Base-by-base conservation (phyloP, 2,329 filamentous ascomycete genomes). In the Xylaria sp. region DNA sequence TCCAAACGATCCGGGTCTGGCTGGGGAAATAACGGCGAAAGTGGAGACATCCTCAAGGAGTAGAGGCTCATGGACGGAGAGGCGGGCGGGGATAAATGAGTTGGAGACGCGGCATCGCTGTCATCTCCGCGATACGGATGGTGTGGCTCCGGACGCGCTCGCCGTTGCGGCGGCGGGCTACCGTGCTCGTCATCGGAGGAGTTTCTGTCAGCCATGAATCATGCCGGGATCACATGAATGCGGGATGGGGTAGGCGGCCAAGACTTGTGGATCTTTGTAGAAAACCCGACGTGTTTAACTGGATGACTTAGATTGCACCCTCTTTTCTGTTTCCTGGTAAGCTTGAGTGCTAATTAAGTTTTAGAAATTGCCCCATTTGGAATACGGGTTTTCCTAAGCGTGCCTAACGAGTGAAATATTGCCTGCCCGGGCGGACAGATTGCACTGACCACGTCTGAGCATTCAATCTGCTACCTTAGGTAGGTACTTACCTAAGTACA, bases 1-100 rank as follows among this genome's bases (percentile, higher is more conserved):
- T 15, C 33, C 33, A 31, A 38, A 38, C 74, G 72, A 26, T 77
- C 76, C 10, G 67, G 42, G 23, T 72, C 71, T 28, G 72, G 67
- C 13, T 61, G 68, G n/a, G 72, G 69, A 65, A 66, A 68, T 44
- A 74, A 68, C 6, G 73, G 74, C 4, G 76, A 77, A 57, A 76
- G 74, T 56, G 75, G 74, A 63, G 76, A 76, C 73, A 75, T 74
- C 38, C 69, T 75, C 28, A 74, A 75, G 49, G 74, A 75, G 53
- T 72, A 71, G 40, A 74, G 71, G 59, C 71, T 75, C 31, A 78
- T 26, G 10, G 74, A 75, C 17, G 76, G 75, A 42, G 76, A 77
- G 26, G 63, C 73, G 26, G 73, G 71, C 59, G 73, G 73, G 64
- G 75, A 75, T 28, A 69, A 59, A 44, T 67, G 68, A 44, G 51